Evolutionary conservation across 73 alveolate genomes (phyloP).

Genomic region (Symbiodinium natans): DNA sequence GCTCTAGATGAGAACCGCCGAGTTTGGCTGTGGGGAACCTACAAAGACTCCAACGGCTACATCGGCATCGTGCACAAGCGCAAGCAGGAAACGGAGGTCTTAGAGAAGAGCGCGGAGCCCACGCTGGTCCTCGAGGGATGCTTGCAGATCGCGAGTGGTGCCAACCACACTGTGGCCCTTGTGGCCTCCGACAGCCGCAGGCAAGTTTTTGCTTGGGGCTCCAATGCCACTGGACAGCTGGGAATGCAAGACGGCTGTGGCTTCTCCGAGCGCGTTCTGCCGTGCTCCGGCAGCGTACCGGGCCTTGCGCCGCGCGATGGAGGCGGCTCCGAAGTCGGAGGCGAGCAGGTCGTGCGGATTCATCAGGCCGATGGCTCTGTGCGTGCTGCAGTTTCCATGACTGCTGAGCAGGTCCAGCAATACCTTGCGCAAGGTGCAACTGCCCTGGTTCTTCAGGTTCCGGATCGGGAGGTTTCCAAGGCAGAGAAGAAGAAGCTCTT

Average conservation of each 20-base stretch:
- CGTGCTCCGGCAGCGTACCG: slow-evolving; percentile 2
- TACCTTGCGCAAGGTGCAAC: slow-evolving; percentile 41
- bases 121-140: slow-evolving; percentile 21
- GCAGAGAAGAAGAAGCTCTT: slow-evolving; percentile 60
- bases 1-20: slow-evolving; percentile 46
- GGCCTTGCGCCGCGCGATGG: slow-evolving; percentile 23
- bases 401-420: slow-evolving; percentile 31
- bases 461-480: slow-evolving; percentile 71
- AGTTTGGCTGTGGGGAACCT: slow-evolving; percentile 74
- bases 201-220: slow-evolving; percentile 56
- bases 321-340: slow-evolving; percentile 44
- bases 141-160: slow-evolving; percentile 53
- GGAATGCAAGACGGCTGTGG: slow-evolving; percentile 60
- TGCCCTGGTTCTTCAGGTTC: slow-evolving; percentile 45
- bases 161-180: slow-evolving; percentile 64
- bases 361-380: slow-evolving; percentile 4
- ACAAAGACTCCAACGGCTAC: slow-evolving; percentile 77
- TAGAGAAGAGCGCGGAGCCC: slow-evolving; percentile 42
- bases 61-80: slow-evolving; percentile 73
- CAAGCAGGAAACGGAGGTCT: slow-evolving; percentile 31
- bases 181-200: not conserved
- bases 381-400: slow-evolving; percentile 9
- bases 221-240: slow-evolving; percentile 71
- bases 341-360: slow-evolving; percentile 43
- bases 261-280: not conserved